Evolutionary conservation across 192 early-diverging fungal genomes (phyloP), one percentile per base, ranked within the genome.

Genomic region (Backusella australiensis): DNA sequence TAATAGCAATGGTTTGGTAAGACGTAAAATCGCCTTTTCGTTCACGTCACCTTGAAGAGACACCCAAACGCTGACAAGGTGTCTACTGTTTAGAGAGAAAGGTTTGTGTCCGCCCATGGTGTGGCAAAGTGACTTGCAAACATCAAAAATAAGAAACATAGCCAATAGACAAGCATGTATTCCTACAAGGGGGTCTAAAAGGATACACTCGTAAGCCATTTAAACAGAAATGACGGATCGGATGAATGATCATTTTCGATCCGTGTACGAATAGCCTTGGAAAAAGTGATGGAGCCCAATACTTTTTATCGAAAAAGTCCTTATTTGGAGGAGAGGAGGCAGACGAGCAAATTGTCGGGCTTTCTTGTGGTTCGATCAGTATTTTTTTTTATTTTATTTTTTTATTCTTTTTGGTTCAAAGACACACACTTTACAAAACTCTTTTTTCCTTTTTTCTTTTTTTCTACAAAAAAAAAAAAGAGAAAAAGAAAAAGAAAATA

Each of bases 81-180:
- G 52, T 53, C 17, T 14, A 21, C 17, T 53, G 7, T 53, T 21
- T 53, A 19, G 12, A 49, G 4, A n/a, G 17, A 53, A 53, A 4
- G 53, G 53, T 59, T 59, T 59, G 53, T 59, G 53, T 59, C 53
- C 53, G 21, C 21, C 53, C 7, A 59, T 23, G 53, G 21, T 59
- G 53, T 59, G 53, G 53, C 53, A 59, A 59, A 59, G 53, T 59
- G 53, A 59, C 53, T 59, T 59, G 53, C 53, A 59, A 59, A 59
- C 53, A 59, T 59, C 53, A 59, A 23, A 59, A 59, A 59, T 69
- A 38, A 19, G 72, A 73, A 73, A 73, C 72, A 73, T 68, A 67
- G 63, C 74, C 74, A 75, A 75, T 75, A 49, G 36, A 1, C 23
- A 49, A 72, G 29, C 70, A 72, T 34, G 39, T 32, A 34, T 52